phyloP scores from a whole-genome alignment of 768 basidiomycete species.

The Lentinula lateritia region DNA sequence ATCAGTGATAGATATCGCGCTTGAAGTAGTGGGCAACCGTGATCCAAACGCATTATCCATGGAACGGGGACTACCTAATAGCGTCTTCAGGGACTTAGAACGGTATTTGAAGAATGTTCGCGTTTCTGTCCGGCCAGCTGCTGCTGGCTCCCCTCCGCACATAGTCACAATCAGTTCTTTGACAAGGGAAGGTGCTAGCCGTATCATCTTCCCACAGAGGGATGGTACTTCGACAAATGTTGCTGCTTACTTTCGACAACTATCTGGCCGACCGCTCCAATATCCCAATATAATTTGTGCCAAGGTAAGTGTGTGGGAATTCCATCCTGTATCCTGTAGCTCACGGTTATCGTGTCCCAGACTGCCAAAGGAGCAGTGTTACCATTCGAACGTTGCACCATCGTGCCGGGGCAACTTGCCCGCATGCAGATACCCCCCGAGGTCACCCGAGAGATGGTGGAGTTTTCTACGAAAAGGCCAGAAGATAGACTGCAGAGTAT shows the following conservation, averaged over 20 bases:
- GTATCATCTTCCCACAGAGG: conserved; percentile 40
- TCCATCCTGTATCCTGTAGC: neutral
- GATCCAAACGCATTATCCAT: conserved; percentile 28
- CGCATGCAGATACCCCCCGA: conserved; percentile 66
- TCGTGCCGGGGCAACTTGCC: conserved; percentile 65
- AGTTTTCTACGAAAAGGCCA: conserved; percentile 65
- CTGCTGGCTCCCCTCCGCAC: conserved; percentile 11
- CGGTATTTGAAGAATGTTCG: conserved; percentile 32
- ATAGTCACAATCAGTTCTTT: conserved; percentile 41
- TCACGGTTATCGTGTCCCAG: conserved; percentile 23
- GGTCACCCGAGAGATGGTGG: conserved; percentile 55
- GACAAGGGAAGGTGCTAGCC: conserved; percentile 41
- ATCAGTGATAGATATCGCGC: conserved; percentile 48
- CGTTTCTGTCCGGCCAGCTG: conserved; percentile 22
- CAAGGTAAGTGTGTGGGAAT: conserved; percentile 34
- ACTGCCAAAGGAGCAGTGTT: conserved; percentile 56
- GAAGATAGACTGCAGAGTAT: conserved; percentile 52
- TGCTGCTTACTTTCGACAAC: conserved; percentile 23
- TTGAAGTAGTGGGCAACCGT: conserved; percentile 41
- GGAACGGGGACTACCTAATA: conserved; percentile 36
- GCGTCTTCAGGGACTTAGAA: conserved; percentile 37
- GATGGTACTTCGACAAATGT: conserved; percentile 44
- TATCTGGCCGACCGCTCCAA: conserved; percentile 25
- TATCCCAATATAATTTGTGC: conserved; percentile 50
- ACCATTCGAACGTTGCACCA: conserved; percentile 62